phyloP scores from a whole-genome alignment of 2,329 filamentous ascomycete species.

The Sarocladium brachiariae region DNA sequence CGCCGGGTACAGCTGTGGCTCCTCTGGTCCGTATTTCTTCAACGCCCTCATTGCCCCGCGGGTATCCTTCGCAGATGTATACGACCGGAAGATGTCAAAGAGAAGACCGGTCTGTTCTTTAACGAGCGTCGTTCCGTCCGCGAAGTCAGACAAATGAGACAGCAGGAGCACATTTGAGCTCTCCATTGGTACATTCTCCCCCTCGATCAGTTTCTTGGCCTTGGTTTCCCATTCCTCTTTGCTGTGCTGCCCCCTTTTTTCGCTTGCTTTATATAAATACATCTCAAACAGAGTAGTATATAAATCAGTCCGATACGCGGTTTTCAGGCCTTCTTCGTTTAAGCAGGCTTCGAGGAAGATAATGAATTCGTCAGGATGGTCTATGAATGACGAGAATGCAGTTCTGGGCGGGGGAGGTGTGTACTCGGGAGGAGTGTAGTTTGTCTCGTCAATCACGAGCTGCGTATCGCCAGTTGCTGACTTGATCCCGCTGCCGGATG shows the following conservation, averaged over 20 bases:
- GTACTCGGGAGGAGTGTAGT: slow-evolving; percentile 51
- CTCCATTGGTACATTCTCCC: slow-evolving; percentile 76
- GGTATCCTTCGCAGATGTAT: slow-evolving; percentile 88
- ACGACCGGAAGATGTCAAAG: slow-evolving; percentile 95
- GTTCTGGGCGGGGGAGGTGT: slow-evolving; percentile 74
- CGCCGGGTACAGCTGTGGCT: slow-evolving; percentile 86
- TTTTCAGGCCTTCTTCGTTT: slow-evolving; percentile 60
- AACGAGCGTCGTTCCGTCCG: slow-evolving; percentile 83
- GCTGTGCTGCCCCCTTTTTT: slow-evolving; percentile 58
- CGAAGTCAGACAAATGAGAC: slow-evolving; percentile 85
- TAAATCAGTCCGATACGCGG: slow-evolving; percentile 74
- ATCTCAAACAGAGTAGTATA: slow-evolving; percentile 97
- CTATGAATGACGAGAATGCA: slow-evolving; percentile 94
- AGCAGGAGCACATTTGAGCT: slow-evolving; percentile 90
- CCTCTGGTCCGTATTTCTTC: slow-evolving; percentile 82
- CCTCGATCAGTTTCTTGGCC: slow-evolving; percentile 81
- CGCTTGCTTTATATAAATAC: slow-evolving; percentile 84
- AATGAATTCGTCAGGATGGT: slow-evolving; percentile 88
- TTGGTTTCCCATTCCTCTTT: slow-evolving; percentile 82
- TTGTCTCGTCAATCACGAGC: slow-evolving; percentile 42
- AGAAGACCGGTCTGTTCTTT: slow-evolving; percentile 87
- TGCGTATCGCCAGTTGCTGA: slow-evolving; percentile 45
- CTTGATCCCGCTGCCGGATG: slow-evolving; percentile 39
- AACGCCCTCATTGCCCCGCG: slow-evolving; percentile 83
- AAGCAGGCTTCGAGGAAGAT: slow-evolving; percentile 86